These are phyloP conservation scores for Ligustrum vulgare DNA, from an alignment of 257 asterid genomes.

Conservation along the genomic window DNA sequence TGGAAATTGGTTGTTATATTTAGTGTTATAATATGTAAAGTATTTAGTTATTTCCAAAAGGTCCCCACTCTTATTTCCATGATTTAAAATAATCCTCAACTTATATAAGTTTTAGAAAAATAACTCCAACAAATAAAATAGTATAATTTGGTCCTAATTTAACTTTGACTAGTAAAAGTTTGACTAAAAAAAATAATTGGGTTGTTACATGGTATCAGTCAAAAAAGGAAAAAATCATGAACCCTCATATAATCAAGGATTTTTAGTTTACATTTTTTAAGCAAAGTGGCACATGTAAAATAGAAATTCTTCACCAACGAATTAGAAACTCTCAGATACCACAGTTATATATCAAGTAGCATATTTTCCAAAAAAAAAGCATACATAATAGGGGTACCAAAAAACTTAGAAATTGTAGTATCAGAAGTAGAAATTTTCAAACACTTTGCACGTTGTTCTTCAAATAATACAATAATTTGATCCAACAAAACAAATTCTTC, in stretches of 20 bases:
- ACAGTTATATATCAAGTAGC: slow-evolving; percentile 2
- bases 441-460: slow-evolving; percentile 34
- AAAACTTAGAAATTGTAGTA: background rate
- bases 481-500: slow-evolving; percentile 47
- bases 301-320: background rate
- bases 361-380: background rate
- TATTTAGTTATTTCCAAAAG: too few relatives aligned
- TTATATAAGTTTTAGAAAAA: too few relatives aligned
- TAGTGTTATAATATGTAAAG: too few relatives aligned
- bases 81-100: too few relatives aligned
- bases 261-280: too few relatives aligned
- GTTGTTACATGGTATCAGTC: too few relatives aligned
- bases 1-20: too few relatives aligned
- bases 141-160: too few relatives aligned
- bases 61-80: too few relatives aligned
- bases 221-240: background rate
- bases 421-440: slow-evolving; percentile 14
- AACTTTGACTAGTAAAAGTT: too few relatives aligned
- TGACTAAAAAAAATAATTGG: too few relatives aligned
- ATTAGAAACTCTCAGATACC: background rate
- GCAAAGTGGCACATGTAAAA: background rate
- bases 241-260: background rate
- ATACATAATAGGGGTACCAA: background rate
- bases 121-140: too few relatives aligned
- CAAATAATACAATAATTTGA: slow-evolving; percentile 64